Base-by-base conservation (phyloP, 345 rosid species). In the Aquilaria sinensis region DNA sequence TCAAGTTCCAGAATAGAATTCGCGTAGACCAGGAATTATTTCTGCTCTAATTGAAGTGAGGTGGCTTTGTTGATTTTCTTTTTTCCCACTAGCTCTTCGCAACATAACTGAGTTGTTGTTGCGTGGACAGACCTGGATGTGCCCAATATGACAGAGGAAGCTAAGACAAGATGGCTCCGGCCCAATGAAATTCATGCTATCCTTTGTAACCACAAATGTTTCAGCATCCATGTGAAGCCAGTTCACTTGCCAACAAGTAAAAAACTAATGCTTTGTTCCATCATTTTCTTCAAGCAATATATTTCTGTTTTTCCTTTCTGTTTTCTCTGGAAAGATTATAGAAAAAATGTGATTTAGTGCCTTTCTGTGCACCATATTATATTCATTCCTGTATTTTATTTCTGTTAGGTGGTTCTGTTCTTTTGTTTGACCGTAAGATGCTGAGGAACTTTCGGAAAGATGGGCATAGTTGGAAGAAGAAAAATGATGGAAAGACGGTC, bases 401-500 rank as follows among this genome's bases (percentile, higher is more conserved):
- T 23, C 23, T 23, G 23, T 23, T 23, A 94, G 99, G 96, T 78
- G 99, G 99, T 45, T 79, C 71, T 12, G 73, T 88, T 58, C 72
- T 82, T 55, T 79, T 94, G 61, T 90, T 88, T 67, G 97, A 94
- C 53, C 93, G 99, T 51, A 94, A 88, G 86, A 88, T 82, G 96
- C 85, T 94, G 62, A 87, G 99, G 78, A 90, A 94, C 81, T 94
- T 94, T 75, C 80, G 99, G 61, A 90, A 84, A 69, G 99, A 94
- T 80, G 97, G 99, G 68, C 96, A 90, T 77, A 94, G 80, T 71
- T 94, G 99, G 99, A 94, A 91, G 83, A 94, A 90, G 96, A 94
- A 94, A 73, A 88, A 87, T 32, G 99, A 94, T 70, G 99, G 99
- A 67, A 88, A 86, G 87, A 94, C 99, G 2, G 81, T 90, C 62